These are phyloP conservation scores for Pholiota conissans DNA, from an alignment of 768 basidiomycete species.

Conservation along the genomic window DNA sequence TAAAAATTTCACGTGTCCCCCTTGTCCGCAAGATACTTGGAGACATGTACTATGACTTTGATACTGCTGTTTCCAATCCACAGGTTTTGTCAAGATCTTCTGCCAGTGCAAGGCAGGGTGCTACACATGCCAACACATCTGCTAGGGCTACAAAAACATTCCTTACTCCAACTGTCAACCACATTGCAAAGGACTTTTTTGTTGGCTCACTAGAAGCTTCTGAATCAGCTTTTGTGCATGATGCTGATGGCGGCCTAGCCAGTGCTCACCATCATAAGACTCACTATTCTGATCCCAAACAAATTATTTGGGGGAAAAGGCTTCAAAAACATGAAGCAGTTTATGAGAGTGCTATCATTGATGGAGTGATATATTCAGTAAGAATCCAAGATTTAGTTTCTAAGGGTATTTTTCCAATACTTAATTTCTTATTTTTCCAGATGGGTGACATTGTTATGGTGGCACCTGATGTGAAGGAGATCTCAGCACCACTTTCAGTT, in stretches of 20 bases:
- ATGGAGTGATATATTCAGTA: constrained; percentile 59
- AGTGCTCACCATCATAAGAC: constrained; percentile 10
- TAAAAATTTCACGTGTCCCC: constrained; percentile 41
- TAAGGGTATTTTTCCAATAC: background rate
- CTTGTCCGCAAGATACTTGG: constrained; percentile 31
- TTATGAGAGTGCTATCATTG: constrained; percentile 51
- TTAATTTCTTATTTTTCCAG: constrained; percentile 30
- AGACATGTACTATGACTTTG: constrained; percentile 1
- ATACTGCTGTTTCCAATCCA: background rate
- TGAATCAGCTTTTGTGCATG: constrained; percentile 21
- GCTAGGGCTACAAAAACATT: constrained; percentile 26
- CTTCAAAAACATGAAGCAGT: constrained; percentile 21
- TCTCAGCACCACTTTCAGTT: constrained; percentile 22
- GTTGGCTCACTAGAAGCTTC: constrained; percentile 40
- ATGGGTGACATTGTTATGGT: constrained; percentile 67
- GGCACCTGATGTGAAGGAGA: constrained; percentile 47
- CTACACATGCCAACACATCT: background rate
- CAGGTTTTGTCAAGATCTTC: too few relatives aligned
- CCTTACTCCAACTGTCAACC: constrained; percentile 48
- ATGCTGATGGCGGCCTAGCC: constrained; percentile 22
- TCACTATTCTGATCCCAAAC: constrained; percentile 35
- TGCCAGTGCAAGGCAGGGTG: too few relatives aligned
- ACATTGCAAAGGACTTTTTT: constrained; percentile 47
- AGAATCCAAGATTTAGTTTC: constrained; percentile 15
- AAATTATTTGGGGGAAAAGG: constrained; percentile 32